phyloP scores from a whole-genome alignment of 345 rosid species.

The Corchorus olitorius region DNA sequence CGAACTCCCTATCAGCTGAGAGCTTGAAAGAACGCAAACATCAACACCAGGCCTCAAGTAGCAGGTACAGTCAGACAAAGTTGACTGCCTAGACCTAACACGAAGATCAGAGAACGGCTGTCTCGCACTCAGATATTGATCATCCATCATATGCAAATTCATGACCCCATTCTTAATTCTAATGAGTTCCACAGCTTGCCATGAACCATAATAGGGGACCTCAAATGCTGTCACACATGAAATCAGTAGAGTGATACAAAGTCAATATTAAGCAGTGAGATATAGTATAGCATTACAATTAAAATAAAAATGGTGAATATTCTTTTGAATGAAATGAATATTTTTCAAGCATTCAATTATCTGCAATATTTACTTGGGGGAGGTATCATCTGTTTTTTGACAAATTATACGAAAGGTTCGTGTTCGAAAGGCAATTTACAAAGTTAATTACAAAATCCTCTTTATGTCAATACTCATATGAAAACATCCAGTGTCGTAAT shows the following conservation, averaged over 20 bases:
- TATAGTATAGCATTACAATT: not conserved
- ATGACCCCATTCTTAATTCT: slow-evolving; percentile 55
- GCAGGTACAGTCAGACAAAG: slow-evolving; percentile 61
- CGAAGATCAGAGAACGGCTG: slow-evolving; percentile 64
- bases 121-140: slow-evolving; percentile 28
- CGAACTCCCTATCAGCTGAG: slow-evolving; percentile 21
- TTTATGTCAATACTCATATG: not conserved
- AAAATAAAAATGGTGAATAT: not conserved
- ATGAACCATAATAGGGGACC: slow-evolving; percentile 54
- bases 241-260: not conserved
- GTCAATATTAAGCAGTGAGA: not conserved
- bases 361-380: not conserved
- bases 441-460: not conserved
- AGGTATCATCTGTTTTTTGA: not conserved
- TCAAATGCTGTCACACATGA: slow-evolving; percentile 68
- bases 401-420: not conserved
- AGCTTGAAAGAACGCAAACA: slow-evolving; percentile 55
- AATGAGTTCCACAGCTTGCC: slow-evolving; percentile 61
- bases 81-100: slow-evolving; percentile 69
- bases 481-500: not conserved
- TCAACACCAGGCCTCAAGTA: slow-evolving; percentile 79
- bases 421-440: not conserved
- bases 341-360: not conserved
- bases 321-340: not conserved
- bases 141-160: slow-evolving; percentile 45